Base-by-base conservation (phyloP, 768 basidiomycete genomes). In the Leccinum disarticulatum region DNA sequence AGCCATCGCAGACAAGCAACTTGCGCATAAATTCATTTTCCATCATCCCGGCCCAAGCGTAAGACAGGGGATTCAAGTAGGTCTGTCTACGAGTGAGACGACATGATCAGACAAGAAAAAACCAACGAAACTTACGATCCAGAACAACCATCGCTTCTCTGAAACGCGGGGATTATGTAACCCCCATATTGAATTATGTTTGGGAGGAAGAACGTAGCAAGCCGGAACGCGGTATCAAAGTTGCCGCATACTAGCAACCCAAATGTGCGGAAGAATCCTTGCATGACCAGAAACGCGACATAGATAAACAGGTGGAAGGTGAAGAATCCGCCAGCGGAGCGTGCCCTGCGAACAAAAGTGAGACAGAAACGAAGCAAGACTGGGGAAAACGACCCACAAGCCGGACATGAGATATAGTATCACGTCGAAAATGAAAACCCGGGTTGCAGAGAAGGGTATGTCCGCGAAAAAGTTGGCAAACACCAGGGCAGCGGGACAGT, bases 1-100 rank as follows among this genome's bases (percentile, higher is more conserved):
- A 75, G 22, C 89, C 90, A 65, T 88, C 85, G 65, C 90, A 93
- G 10, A 75, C 76, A 49, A 91, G 68, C 19, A 81, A 71, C 36
- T 85, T 83, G 17, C 84, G 83, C 78, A 79, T 83, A 73, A 94
- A 93, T 71, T 96, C 93, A 71, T 95, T 95, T 73, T 89, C 86
- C 86, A 95, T 89, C 41, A 82, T 77, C 3, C 84, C 86, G 64
- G 88, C 83, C 81, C 90, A 94, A 0, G 84, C 86, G 27, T 91
- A 93, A 1, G 83, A 74, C 54, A 94, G 73, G 0, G 93, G 93
- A 66, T 95, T 87, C 60, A 93, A 69, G 72, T 93, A 93, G 76
- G 82, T 90, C 87, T 64, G 14, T 38, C 19, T 27, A 38, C n/a
- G 57, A 57, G 31, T 72, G 36, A 72, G 58, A 33, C 19, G n/a